These are phyloP conservation scores for Lactarius sanguifluus DNA, from an alignment of 768 basidiomycete genomes.

Conservation along the genomic window DNA sequence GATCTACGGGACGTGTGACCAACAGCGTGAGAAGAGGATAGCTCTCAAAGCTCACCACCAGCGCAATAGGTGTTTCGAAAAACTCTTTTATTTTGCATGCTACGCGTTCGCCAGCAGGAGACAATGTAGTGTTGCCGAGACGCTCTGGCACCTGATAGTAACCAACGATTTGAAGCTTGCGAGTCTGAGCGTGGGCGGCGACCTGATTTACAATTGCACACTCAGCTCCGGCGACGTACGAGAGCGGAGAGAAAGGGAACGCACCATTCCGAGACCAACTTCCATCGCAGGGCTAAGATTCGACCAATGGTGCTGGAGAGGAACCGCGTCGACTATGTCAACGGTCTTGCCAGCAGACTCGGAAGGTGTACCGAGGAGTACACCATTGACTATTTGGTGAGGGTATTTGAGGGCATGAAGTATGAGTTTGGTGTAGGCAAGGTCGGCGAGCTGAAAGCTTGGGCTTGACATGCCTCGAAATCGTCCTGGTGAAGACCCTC, in stretches of 20 bases:
- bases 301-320: conserved; percentile 84
- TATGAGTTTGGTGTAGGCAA: conserved; percentile 71
- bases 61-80: conserved; percentile 62
- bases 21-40: conserved; percentile 33
- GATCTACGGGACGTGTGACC: conserved; percentile 49
- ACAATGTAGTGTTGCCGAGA: conserved; percentile 58
- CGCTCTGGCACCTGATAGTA: conserved; percentile 76
- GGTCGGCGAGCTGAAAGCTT: conserved; percentile 52
- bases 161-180: conserved; percentile 57
- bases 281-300: conserved; percentile 85
- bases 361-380: conserved; percentile 59
- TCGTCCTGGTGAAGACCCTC: neutral
- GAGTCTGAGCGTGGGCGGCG: conserved; percentile 54
- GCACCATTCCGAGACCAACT: conserved; percentile 73
- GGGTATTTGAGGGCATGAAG: conserved; percentile 83
- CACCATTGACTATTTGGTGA: conserved; percentile 70
- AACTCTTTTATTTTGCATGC: conserved; percentile 52
- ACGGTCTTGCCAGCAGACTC: conserved; percentile 38
- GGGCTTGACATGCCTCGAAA: conserved; percentile 9
- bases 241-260: conserved; percentile 30
- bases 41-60: conserved; percentile 53
- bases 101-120: conserved; percentile 65
- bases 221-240: neutral
- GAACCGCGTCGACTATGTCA: conserved; percentile 63
- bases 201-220: conserved; percentile 44